phyloP scores from a whole-genome alignment of 140 eudicot genomes.

The Flaveria floridana region DNA sequence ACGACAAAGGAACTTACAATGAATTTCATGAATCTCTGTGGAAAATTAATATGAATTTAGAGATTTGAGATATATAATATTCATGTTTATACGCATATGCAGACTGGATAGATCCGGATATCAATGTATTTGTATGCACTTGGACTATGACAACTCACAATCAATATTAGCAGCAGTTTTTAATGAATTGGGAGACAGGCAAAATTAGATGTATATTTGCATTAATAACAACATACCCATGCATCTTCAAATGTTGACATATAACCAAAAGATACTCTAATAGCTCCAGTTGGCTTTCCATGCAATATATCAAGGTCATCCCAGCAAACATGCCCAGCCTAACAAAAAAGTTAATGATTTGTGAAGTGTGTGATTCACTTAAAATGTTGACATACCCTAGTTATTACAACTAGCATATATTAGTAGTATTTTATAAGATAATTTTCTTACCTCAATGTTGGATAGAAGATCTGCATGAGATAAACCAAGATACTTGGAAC shows the following conservation, averaged over 20 bases:
- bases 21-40: conserved; percentile 70
- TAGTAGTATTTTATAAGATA: background rate
- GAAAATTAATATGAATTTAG: background rate
- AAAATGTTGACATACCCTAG: background rate
- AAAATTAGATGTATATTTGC: conserved; percentile 6
- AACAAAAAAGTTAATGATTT: conserved; percentile 3
- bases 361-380: conserved; percentile 3
- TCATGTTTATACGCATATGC: background rate
- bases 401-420: background rate
- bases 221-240: conserved; percentile 47
- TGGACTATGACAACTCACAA: background rate
- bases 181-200: background rate
- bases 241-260: conserved; percentile 98
- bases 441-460: conserved; percentile 68
- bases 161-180: background rate
- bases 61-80: conserved; percentile 13
- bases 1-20: conserved; percentile 53
- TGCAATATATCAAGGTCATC: conserved; percentile 83
- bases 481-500: conserved; percentile 95
- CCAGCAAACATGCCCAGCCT: conserved; percentile 99
- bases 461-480: conserved; percentile 78
- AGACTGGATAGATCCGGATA: background rate
- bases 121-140: conserved; percentile 7
- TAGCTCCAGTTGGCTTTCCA: conserved; percentile 97
- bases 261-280: conserved; percentile 91